Evolutionary conservation across 1,284 basidiomycete species (phyloP).

Genomic region (Ceraceosorus guamensis): DNA sequence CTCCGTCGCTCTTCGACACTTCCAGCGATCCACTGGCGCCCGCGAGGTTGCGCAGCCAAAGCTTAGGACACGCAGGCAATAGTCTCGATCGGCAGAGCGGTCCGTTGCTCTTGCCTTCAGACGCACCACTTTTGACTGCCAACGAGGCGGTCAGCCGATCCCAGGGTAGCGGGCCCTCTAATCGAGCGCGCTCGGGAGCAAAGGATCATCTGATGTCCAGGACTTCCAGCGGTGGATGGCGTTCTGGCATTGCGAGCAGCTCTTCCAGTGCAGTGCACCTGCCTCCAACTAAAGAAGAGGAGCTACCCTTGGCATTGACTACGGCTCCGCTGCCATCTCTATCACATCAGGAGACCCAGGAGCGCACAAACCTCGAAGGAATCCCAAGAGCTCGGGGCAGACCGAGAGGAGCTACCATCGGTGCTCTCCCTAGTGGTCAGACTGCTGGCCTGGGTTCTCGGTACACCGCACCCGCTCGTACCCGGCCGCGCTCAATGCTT

Average conservation of each 20-base stretch:
- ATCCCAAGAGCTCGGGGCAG: constrained; percentile 17
- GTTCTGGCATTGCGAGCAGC: too few species aligned
- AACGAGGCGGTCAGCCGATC: too few species aligned
- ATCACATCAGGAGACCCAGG: constrained; percentile 2
- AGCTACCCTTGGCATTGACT: constrained; percentile 1
- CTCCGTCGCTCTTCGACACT: too few species aligned
- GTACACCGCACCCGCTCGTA: background rate
- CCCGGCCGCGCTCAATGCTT: constrained; percentile 26
- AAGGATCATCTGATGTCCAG: background rate
- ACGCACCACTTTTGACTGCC: too few species aligned
- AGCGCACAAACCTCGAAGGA: background rate
- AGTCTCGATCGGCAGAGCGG: too few species aligned
- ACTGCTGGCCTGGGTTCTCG: constrained; percentile 2
- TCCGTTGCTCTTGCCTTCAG: too few species aligned
- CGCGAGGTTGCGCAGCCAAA: background rate
- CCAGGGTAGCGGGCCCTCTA: background rate
- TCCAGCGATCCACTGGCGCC: too few species aligned
- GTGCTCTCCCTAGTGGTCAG: constrained; percentile 20
- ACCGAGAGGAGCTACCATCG: constrained; percentile 34
- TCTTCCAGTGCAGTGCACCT: background rate
- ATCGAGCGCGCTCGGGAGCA: background rate
- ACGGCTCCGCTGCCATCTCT: constrained; percentile 3
- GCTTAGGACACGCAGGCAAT: background rate
- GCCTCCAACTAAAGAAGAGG: constrained; percentile 5
- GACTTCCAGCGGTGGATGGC: too few species aligned